Percentiles rank a stretch among this genome's conserved stretches.
Evolutionary conservation across 129 eudicot species (phyloP).

Genomic region (Artemisia tridentata): DNA sequence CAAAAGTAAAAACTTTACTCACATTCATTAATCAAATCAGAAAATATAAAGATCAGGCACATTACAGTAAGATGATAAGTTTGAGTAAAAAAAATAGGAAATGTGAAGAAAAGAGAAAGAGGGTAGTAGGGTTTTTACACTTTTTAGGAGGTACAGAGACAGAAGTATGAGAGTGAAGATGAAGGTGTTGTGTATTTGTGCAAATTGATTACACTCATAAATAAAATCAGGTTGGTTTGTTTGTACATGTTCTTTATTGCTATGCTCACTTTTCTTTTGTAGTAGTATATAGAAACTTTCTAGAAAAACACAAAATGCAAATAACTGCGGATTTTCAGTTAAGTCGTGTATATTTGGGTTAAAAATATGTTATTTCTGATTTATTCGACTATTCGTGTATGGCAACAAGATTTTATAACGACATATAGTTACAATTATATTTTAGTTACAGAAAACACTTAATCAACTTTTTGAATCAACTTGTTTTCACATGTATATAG

Average conservation of each 20-base stretch:
- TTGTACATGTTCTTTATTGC: not conserved
- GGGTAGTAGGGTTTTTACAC: constrained; percentile 50
- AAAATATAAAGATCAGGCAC: constrained; percentile 21
- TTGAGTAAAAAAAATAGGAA: constrained; percentile 7
- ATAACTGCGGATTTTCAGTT: no score
- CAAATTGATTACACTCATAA: constrained; percentile 10
- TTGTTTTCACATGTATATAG: no score
- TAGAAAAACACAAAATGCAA: no score
- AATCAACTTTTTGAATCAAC: no score
- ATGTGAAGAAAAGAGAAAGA: constrained; percentile 17
- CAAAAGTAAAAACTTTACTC: constrained; percentile 47
- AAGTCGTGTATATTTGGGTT: no score
- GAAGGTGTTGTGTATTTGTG: constrained; percentile 32
- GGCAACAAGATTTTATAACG: no score
- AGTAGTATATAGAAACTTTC: no score
- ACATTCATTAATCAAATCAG: constrained; percentile 38
- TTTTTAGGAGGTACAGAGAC: constrained; percentile 30
- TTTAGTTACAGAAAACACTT: no score
- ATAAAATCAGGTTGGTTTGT: constrained; percentile 24
- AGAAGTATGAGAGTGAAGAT: constrained; percentile 48
- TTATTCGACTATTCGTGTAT: no score
- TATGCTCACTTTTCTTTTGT: not conserved
- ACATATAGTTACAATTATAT: no score
- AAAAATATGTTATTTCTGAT: no score
- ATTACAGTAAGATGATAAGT: constrained; percentile 18